Evolutionary conservation across 345 rosid species (phyloP).

Genomic region (Isatis tinctoria): DNA sequence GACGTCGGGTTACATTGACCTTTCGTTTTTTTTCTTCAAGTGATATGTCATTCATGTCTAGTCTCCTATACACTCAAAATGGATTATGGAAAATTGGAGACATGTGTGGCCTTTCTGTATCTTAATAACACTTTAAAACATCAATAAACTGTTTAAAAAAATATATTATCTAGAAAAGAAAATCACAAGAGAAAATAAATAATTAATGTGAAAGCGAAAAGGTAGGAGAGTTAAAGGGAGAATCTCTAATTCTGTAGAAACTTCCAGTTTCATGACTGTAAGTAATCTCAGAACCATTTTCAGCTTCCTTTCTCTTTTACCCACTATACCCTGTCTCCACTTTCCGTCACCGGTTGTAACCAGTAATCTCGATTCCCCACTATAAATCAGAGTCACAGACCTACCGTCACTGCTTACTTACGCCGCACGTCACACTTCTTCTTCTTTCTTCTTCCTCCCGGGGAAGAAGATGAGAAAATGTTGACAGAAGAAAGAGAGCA

Average conservation of each 20-base stretch:
- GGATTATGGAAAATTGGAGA: neutral
- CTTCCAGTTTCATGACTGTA: constrained; percentile 14
- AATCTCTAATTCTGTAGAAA: constrained; percentile 32
- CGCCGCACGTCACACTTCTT: constrained; percentile 31
- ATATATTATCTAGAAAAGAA: neutral
- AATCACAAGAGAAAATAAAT: neutral
- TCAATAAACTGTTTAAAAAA: neutral
- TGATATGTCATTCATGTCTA: neutral
- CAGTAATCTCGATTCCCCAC: neutral
- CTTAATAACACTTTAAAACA: neutral
- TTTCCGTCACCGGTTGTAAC: constrained; percentile 5
- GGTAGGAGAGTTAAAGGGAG: constrained; percentile 6
- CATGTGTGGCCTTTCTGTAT: no score
- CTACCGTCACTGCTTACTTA: constrained; percentile 28
- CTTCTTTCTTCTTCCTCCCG: constrained; percentile 1
- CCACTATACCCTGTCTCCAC: neutral
- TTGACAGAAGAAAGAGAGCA: constrained; percentile 99
- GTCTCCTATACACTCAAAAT: neutral
- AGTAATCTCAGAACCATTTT: constrained; percentile 19
- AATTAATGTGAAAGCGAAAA: constrained; percentile 28
- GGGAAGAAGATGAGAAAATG: constrained; percentile 33
- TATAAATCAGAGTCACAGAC: constrained; percentile 10
- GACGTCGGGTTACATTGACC: neutral
- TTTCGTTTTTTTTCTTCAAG: neutral
- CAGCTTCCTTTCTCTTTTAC: constrained; percentile 22